phyloP scores from a whole-genome alignment of 2,329 filamentous ascomycete species.

The Fusarium circinatum region DNA sequence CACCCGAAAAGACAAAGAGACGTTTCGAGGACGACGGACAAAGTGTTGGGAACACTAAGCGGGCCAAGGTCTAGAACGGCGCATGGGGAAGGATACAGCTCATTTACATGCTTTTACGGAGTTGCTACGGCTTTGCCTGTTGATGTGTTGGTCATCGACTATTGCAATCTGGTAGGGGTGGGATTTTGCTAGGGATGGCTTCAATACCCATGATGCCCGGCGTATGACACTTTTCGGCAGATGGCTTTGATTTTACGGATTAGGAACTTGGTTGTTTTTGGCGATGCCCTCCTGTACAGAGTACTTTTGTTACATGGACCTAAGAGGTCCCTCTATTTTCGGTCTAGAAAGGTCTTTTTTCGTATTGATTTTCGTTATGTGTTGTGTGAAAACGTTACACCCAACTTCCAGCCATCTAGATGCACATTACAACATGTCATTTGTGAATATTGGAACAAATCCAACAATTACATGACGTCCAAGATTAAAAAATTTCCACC shows the following conservation, averaged over 20 bases:
- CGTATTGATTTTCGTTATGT: conserved; percentile 39
- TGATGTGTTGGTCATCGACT: background rate
- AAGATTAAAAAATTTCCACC: background rate
- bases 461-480: background rate
- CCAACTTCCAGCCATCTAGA: conserved; percentile 18
- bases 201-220: conserved; percentile 41
- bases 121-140: conserved; percentile 17
- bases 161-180: conserved; percentile 23
- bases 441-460: conserved; percentile 12
- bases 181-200: conserved; percentile 23
- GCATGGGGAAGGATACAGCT: background rate
- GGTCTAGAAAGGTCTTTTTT: conserved; percentile 34
- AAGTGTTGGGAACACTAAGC: conserved; percentile 28
- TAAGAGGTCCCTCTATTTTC: background rate
- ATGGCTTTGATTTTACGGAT: conserved; percentile 16
- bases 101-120: conserved; percentile 18
- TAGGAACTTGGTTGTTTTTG: conserved; percentile 8
- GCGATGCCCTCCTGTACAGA: background rate
- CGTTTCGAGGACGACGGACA: conserved; percentile 18
- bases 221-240: conserved; percentile 31
- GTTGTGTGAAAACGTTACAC: conserved; percentile 39
- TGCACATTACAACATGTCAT: conserved; percentile 19
- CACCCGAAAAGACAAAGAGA: conserved; percentile 29
- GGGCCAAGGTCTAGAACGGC: conserved; percentile 31
- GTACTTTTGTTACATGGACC: background rate